Base-by-base conservation (phyloP, 1,284 basidiomycete species). In the Ceratobasidium papillatum region DNA sequence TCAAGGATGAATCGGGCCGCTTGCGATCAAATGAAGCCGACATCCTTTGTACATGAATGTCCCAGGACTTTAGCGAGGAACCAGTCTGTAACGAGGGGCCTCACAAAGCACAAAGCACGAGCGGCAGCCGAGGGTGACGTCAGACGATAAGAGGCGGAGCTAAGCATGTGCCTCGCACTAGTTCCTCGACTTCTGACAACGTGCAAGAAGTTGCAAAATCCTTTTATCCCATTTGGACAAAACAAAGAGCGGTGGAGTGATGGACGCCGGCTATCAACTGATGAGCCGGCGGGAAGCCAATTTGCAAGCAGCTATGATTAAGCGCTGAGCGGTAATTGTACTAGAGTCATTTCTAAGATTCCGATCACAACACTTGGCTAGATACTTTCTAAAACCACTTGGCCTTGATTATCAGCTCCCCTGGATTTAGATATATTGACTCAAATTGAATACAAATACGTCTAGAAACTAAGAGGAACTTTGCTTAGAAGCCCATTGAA, bases 241-340 rank as follows among this genome's bases (percentile, higher is more conserved):
- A 71, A 71, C 66, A 71, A 71, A 71, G 66, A 59, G 52, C 52
- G 61, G 19, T 14, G 34, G 58, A 12, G 36, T 36, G 49, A 36
- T 59, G 27, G 22, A 25, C 14, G 11, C 41, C 66, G 66, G 66
- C 38, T 5, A 59, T 71, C 66, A 45, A n/a, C 47, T 65, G 11
- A 47, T 11, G 38, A 32, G 41, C 61, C 61, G 61, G 43, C n/a
- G 25, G 22, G 11, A 22, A 17, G 12, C n/a, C 32, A 22, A 32
- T 59, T 59, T 38, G 32, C 30, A 63, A 63, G 14, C 27, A 32
- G 19, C 1, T n/a, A 59, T 1, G 3, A 34, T 17, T 17, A 45
- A 63, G 61, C 61, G 61, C 61, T 43, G 8, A 22, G 61, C 61
- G 61, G 38, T 45, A 5, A 30, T 22, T 4, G 8, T 9, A 14